Evolutionary conservation across 345 rosid genomes (phyloP), one percentile per base, ranked within the genome.

Genomic region (Bruguiera gymnorhiza): DNA sequence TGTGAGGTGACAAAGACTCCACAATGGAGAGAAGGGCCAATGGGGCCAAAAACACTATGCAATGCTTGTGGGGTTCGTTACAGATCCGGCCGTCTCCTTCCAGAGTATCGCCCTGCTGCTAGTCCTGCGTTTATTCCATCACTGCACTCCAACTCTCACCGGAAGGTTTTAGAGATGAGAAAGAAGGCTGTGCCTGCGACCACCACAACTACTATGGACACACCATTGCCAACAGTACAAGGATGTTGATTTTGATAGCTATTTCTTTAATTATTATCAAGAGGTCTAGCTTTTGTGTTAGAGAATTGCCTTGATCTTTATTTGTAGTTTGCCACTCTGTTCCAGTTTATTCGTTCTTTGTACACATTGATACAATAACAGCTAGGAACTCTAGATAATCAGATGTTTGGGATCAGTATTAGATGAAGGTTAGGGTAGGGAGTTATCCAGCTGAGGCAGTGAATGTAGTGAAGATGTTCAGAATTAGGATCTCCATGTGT

Each of bases 1-100:
- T 90, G 98, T 66, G 83, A 83, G 82, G 86, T 86, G 65, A 86
- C 90, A 2, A 85, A 79, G 75, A 93, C 97, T 68, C 97, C 97
- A 5, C 97, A 93, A 72, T 93, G 98, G 98, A 88, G 98, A 73
- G 97, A 88, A 81, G 98, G 98, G 21, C 98, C 98, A 3, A 67
- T 53, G 77, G 98, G 98, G 4, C 95, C 90, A n/a, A 93, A 86
- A 83, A 93, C 97, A 21, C 92, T 93, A 7, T 93, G 98, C 83
- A 93, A 90, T 67, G 98, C 97, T 34, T 93, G 98, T 46, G 98
- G 98, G 27, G 97, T 93, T 54, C 88, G 98, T 18, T 90, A 81
- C 75, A 85, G 97, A 75, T 88, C 95, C 3, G 98, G 97, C 58
- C 91, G 97, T 70, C 95, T 90, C 64, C 73, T 85, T 73, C 97